Percentiles rank a stretch among this genome's conserved stretches.
Conservation (phyloP, 495 filamentous ascomycete species). For the Hypoxylon lienhwacheense region DNA sequence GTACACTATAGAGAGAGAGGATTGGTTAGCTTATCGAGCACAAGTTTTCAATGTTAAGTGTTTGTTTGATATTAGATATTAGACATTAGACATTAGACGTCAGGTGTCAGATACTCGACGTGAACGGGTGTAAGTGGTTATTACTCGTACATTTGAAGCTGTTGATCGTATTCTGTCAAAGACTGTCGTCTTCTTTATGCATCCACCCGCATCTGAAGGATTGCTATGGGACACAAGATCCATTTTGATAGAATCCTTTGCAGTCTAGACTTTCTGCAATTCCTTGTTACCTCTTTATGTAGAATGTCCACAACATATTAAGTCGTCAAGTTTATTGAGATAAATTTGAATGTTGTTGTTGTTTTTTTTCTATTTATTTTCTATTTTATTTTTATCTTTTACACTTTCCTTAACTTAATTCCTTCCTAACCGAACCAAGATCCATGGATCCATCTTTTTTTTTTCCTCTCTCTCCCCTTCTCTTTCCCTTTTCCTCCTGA, state of each 20-base stretch:
- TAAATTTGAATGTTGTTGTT: too few relatives aligned
- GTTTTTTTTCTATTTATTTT: too few relatives aligned
- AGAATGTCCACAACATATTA: too few relatives aligned
- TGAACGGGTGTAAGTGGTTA: neutral
- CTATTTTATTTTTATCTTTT: too few relatives aligned
- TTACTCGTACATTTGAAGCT: constrained; percentile 21
- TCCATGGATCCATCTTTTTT: constrained; percentile 24
- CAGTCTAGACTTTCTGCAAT: constrained; percentile 8
- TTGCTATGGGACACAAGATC: constrained; percentile 3
- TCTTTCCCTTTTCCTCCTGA: too few relatives aligned
- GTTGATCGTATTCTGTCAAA: constrained; percentile 4
- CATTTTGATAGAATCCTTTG: constrained; percentile 11
- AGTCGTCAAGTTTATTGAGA: too few relatives aligned
- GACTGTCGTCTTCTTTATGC: constrained; percentile 6
- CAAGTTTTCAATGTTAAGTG: too few relatives aligned
- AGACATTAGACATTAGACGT: too few relatives aligned
- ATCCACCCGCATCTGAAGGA: neutral
- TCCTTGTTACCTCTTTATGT: neutral
- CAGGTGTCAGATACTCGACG: too few relatives aligned
- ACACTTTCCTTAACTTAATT: too few relatives aligned
- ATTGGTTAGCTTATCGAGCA: constrained; percentile 8
- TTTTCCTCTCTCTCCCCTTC: too few relatives aligned
- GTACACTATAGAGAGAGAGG: constrained; percentile 8
- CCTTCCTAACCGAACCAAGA: constrained; percentile 16
- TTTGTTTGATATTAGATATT: too few relatives aligned